Base-by-base conservation (phyloP, 345 rosid species). In the Jatropha curcas region DNA sequence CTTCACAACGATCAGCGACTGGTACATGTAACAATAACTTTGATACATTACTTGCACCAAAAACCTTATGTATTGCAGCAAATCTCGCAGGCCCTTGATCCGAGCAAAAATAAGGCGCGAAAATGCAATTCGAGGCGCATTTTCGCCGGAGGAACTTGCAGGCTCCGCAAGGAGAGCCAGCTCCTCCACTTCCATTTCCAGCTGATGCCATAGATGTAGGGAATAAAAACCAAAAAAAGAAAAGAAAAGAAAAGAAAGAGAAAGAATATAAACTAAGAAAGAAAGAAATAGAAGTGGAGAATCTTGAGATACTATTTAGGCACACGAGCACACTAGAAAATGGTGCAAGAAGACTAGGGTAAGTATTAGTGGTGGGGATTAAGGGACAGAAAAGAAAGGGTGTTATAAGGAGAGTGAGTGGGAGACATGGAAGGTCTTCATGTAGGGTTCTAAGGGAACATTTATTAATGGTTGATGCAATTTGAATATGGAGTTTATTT, bases 101-200 rank as follows among this genome's bases (percentile, higher is more conserved):
- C 19, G 95, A 83, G 81, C 85, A 77, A 63, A 90, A 90, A 68
- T 90, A 88, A 2, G 95, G 95, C 1, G 95, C 95, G 53, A 90
- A 90, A 1, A 90, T 67, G 71, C 95, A 90, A 71, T 86, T 91
- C 22, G 85, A 63, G 0, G 91, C 86, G 22, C 95, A 90, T 84
- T 90, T 90, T 71, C 92, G 69, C 37, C 92, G 68, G 56, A 90
- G 86, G 61, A 90, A 90, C 82, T 90, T 90, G 89, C 95, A 90
- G 35, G 95, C 92, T 24, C 95, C 95, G 57, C 95, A 90, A 0
- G 95, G 95, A 52, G 92, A 88, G 25, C 86, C 83, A 0, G 74
- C 62, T 37, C 84, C 62, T 37, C 84, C 78, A n/a, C 57, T 69
- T 14, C 73, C 83, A 19, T 86, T 77, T n/a, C 75, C 83, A 22